Base-by-base conservation (phyloP, 108 stramenopile species). In the Epithemia pelagica region DNA sequence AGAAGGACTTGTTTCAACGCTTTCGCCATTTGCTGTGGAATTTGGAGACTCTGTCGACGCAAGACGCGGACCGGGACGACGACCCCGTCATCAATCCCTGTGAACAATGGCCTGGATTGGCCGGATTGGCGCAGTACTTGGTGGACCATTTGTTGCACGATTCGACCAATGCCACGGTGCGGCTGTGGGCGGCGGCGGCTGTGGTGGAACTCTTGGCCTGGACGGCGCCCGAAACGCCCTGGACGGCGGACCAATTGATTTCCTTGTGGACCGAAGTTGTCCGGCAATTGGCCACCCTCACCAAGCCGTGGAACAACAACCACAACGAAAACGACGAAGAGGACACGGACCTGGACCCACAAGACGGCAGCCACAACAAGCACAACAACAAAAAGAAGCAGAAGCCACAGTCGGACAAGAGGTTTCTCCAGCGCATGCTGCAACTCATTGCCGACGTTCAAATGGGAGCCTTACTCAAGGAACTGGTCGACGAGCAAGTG, bases 161-260 rank as follows among this genome's bases (percentile, higher is more conserved):
- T 15, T n/a, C n/a, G n/a, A 60, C 65, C 2, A 88, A 91, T 76
- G 85, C 84, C 71, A 76, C 83, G 54, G 76, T 94, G 10, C 84
- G 93, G 8, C 74, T 91, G 46, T 71, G 75, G 58, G 73, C 85
- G 0, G 77, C 84, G 28, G 68, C 85, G 0, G 81, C 74, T 24
- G 87, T 84, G 59, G 75, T 85, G 67, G 93, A 94, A 58, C 58
- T 94, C 32, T 88, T 94, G 65, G 72, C 82, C 62, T 31, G 88
- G 37, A 91, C 87, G 71, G 93, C 90, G 2, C 93, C 93, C 3
- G 78, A 86, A 10, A 83, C 87, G 18, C 93, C 92, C 22, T 94
- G 83, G 82, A 75, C 77, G 55, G 73, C 82, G 15, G 31, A 61
- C 22, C 85, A 91, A 66, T 82, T 84, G 10, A 33, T 90, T 20